Evolutionary conservation across 495 filamentous ascomycete species (phyloP).

Genomic region (Jackrogersella minutella): DNA sequence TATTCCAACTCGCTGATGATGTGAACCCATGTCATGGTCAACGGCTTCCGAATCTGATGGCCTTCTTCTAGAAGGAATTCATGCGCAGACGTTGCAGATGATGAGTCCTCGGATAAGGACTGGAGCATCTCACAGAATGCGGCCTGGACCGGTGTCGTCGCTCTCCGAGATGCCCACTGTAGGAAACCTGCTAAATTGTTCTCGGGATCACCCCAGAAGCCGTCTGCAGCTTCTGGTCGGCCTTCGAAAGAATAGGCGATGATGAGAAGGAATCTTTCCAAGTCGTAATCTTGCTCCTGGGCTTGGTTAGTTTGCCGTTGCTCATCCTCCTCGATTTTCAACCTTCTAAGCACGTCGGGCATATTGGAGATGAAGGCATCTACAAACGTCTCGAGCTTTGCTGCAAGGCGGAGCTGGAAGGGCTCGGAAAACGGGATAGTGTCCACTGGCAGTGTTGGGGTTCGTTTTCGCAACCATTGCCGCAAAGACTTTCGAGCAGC

Average conservation of each 20-base stretch:
- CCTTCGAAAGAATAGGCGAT: conserved; percentile 91
- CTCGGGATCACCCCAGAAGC: conserved; percentile 89
- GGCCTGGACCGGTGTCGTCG: conserved; percentile 90
- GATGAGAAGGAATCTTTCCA: conserved; percentile 91
- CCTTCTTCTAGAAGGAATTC: conserved; percentile 89
- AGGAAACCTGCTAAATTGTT: conserved; percentile 92
- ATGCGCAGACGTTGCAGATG: conserved; percentile 82
- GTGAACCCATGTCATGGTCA: conserved; percentile 86
- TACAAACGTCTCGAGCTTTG: conserved; percentile 83
- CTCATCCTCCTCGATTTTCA: conserved; percentile 90
- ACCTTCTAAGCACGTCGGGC: conserved; percentile 85
- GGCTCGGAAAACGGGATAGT: conserved; percentile 65
- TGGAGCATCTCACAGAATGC: conserved; percentile 96
- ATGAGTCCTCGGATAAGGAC: conserved; percentile 79
- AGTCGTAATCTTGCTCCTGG: conserved; percentile 76
- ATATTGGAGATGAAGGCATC: conserved; percentile 93
- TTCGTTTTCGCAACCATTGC: conserved; percentile 78
- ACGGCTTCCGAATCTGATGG: conserved; percentile 74
- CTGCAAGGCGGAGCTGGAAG: conserved; percentile 75
- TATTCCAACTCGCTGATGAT: conserved; percentile 89
- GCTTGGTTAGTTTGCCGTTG: conserved; percentile 76
- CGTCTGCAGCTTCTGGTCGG: conserved; percentile 79
- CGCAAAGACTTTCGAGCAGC: conserved; percentile 77
- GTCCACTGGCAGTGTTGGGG: conserved; percentile 70
- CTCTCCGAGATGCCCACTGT: conserved; percentile 90